Evolutionary conservation across 2,329 filamentous ascomycete genomes (phyloP), one percentile per base, ranked within the genome.

Genomic region (Monosporascus sp.): DNA sequence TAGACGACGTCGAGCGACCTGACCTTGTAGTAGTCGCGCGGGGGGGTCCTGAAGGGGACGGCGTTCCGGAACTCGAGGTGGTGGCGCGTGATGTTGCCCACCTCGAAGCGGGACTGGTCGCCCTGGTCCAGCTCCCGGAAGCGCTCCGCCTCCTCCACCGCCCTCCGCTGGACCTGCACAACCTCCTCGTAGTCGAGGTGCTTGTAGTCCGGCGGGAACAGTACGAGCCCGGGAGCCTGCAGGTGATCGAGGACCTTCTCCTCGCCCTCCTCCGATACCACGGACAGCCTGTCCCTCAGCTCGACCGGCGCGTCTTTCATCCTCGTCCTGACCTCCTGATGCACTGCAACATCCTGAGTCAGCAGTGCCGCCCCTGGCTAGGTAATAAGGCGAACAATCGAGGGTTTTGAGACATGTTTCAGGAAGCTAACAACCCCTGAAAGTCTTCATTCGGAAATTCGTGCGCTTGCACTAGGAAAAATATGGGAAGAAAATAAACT

Each of bases 1-100:
- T 54, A 54, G 6, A 53, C 38, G 31, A 59, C 31, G 31, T 60
- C 58, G 31, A 58, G 41, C 15, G 62, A 5, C 54, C 61, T 54
- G 22, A 53, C 59, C 52, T 61, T 47, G 2, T 61, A 59, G 3
- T 41, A 52, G 27, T 57, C 51, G 47, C 64, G 62, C 17, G 64
- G 62, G 49, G 61, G 31, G 47, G 56, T 54, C 25, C 53, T 50
- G 6, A 20, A 31, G 24, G 49, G 53, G 48, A 51, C 52, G 11
- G 51, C 48, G 25, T 47, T 6, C 37, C 45, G 45, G 27, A 27
- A 38, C 14, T 57, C 20, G 49, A 57, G 56, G 41, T 61, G 37
- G 48, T 27, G 9, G 39, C 54, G 48, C 47, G 54, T 52, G 53
- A 56, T 55, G 4, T 11, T 8, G 8, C n/a, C 45, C 18, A 59